Base-by-base conservation (phyloP, 441 rosid species). In the Aquilaria agallochum region DNA sequence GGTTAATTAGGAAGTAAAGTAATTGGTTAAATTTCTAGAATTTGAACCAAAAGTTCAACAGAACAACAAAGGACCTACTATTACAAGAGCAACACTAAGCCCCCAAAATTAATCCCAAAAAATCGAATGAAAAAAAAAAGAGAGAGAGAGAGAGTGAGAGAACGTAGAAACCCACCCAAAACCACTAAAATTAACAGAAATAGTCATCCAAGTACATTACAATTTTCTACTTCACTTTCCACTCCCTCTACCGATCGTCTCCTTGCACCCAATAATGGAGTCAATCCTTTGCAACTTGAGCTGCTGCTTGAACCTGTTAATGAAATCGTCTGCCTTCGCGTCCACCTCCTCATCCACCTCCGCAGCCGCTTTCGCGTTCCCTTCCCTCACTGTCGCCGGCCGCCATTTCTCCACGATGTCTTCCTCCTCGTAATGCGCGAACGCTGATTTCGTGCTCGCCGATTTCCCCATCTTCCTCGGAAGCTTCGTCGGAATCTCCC, bases 281-380 rank as follows among this genome's bases (percentile, higher is more conserved):
- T 90, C 89, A 13, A 86, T 42, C 87, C 89, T 86, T 61, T 90
- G 97, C 72, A 88, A 68, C 80, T 86, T 79, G 74, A 92, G 42
- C 72, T 92, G 94, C 27, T 92, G 83, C 81, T 80, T 92, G 65
- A 92, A 92, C 66, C 67, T 76, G 72, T 88, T 77, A 51, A 92
- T 90, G 63, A 92, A 92, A 52, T 90, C 96, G 65, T 90, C 97
- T 4, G 97, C 97, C 52, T 70, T 90, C 0, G 98, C 98, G 56
- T 90, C 98, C 12, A 90, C 93, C 55, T 82, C 93, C 27, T 75
- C 89, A 52, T 87, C 96, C 8, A 72, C 96, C 31, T 42, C 74
- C 49, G 66, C 73, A 2, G 74, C 75, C n/a, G 64, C 80, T 12
- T 75, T 65, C 27, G 53, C 56, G 32, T 68, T 64, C 64, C 76